Evolutionary conservation across 345 rosid species (phyloP).

Genomic region (Anastatica hierochuntica): DNA sequence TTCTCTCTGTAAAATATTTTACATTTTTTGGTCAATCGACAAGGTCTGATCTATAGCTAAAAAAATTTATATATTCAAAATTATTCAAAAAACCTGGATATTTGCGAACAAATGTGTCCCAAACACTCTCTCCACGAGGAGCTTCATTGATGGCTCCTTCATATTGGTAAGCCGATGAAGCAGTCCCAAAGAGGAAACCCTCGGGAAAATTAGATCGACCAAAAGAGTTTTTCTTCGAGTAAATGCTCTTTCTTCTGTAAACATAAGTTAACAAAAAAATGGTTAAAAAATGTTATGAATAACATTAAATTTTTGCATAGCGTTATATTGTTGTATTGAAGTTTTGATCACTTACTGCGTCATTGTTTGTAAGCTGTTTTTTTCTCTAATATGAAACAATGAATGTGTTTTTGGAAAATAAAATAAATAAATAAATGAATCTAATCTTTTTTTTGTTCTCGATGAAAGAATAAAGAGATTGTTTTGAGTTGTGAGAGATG

Average conservation of each 20-base stretch:
- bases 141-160: conserved; percentile 21
- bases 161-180: conserved; percentile 31
- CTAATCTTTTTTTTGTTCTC: not conserved
- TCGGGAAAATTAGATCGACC: conserved; percentile 16
- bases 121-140: conserved; percentile 19
- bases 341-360: conserved; percentile 19
- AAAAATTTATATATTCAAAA: not conserved
- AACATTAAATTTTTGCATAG: no score
- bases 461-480: conserved; percentile 3
- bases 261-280: not conserved
- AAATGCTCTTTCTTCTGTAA: conserved; percentile 2
- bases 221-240: conserved; percentile 11
- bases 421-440: conserved; percentile 11
- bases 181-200: conserved; percentile 34
- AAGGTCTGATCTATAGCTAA: no score
- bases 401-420: not conserved
- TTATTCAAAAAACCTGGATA: conserved; percentile 21
- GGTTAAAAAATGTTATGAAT: no score
- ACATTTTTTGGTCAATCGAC: no score
- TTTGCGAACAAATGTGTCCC: conserved; percentile 26
- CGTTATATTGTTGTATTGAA: not conserved
- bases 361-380: conserved; percentile 1
- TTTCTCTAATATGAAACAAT: not conserved
- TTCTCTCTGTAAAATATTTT: conserved; percentile 7
- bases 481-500: conserved; percentile 19